phyloP scores from a whole-genome alignment of 2,329 filamentous ascomycete species.

The Phyllosticta citriasiana region DNA sequence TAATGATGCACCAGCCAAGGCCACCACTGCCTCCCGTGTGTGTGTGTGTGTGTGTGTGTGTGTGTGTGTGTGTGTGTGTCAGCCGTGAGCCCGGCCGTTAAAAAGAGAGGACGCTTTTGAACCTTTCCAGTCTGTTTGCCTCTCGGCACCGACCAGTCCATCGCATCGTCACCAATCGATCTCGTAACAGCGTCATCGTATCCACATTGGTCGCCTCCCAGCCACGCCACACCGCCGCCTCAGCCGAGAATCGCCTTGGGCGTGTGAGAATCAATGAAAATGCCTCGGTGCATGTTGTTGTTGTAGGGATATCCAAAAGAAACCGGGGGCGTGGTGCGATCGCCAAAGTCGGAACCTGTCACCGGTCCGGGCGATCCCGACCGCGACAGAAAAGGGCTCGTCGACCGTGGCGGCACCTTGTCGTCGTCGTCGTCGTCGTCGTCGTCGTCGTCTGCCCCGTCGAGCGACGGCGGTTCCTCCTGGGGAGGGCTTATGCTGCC shows the following conservation, averaged over 20 bases:
- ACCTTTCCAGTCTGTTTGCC: neutral
- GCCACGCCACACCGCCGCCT: neutral
- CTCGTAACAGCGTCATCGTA: slow-evolving; percentile 26
- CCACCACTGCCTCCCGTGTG: neutral
- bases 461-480: slow-evolving; percentile 19
- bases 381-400: slow-evolving; percentile 28
- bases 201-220: slow-evolving; percentile 24
- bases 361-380: slow-evolving; percentile 34
- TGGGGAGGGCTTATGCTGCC: slow-evolving; percentile 26
- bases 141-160: slow-evolving; percentile 18
- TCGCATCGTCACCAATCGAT: slow-evolving; percentile 20
- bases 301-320: slow-evolving; percentile 34
- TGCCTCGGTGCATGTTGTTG: slow-evolving; percentile 30
- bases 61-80: neutral
- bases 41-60: neutral
- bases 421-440: no score
- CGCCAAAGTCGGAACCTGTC: slow-evolving; percentile 29
- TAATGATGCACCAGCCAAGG: slow-evolving; percentile 7
- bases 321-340: slow-evolving; percentile 28
- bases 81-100: neutral
- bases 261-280: slow-evolving; percentile 37
- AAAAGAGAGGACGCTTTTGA: neutral
- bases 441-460: slow-evolving; percentile 31
- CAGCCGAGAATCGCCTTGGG: slow-evolving; percentile 32
- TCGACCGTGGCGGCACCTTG: slow-evolving; percentile 17